Percentiles rank a stretch among this genome's conserved stretches.
These are phyloP conservation scores for Magnolia changhungtana DNA, from an alignment of 164 flowering plant species.

Conservation along the genomic window DNA sequence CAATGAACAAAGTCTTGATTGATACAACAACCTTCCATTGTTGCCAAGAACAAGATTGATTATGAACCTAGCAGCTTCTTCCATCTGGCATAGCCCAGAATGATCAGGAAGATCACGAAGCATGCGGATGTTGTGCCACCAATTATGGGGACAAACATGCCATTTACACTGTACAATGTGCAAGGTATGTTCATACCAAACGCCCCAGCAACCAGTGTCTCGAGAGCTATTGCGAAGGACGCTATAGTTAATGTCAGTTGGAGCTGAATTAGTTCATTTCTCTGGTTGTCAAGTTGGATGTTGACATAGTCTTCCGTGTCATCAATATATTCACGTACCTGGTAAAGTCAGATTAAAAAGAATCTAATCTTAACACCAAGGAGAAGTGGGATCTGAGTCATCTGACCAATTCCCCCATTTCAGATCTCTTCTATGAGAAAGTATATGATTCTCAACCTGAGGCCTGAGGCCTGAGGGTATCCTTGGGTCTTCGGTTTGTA, in stretches of 20 bases:
- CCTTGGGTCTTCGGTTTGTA: neutral
- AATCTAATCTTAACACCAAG: neutral
- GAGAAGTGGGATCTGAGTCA: too few relatives aligned
- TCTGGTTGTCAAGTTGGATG: conserved; percentile 93
- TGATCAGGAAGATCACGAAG: conserved; percentile 59
- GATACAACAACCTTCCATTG: neutral
- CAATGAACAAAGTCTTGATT: neutral
- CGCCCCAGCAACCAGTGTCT: conserved; percentile 66
- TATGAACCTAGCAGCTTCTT: conserved; percentile 86
- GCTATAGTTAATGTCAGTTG: conserved; percentile 90
- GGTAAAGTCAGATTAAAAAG: conserved; percentile 5
- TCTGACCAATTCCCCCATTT: neutral
- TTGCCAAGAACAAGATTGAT: neutral
- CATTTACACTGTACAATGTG: conserved; percentile 34
- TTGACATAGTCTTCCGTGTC: conserved; percentile 97
- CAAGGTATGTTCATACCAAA: conserved; percentile 97
- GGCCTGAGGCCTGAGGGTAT: neutral
- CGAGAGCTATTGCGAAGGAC: conserved; percentile 73
- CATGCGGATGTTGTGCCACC: conserved; percentile 40
- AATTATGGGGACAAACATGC: conserved; percentile 55
- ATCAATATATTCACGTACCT: conserved; percentile 95
- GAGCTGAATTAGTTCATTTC: conserved; percentile 92
- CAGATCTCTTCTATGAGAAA: neutral
- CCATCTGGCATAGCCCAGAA: conserved; percentile 88
- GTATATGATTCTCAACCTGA: neutral